These are phyloP conservation scores for Arabidopsis lyrata DNA, from an alignment of 441 rosid species.

Conservation along the genomic window DNA sequence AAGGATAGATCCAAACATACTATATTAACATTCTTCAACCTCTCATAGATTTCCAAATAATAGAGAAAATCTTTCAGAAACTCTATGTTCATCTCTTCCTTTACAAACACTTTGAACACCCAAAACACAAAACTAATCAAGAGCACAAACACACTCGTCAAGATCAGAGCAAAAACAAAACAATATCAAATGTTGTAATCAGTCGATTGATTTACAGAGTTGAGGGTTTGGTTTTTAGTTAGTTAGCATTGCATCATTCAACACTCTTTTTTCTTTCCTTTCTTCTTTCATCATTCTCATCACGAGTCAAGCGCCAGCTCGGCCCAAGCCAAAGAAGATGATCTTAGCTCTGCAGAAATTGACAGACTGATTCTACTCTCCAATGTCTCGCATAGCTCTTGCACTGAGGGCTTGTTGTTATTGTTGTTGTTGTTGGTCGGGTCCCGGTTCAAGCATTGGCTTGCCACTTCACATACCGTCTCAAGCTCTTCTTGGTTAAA, in stretches of 20 bases:
- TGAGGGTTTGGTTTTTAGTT: slow-evolving; percentile 35
- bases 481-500: slow-evolving; percentile 79
- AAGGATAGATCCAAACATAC: slow-evolving; percentile 12
- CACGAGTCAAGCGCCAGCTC: slow-evolving; percentile 89
- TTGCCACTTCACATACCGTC: slow-evolving; percentile 79
- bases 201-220: slow-evolving; percentile 43
- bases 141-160: slow-evolving; percentile 38
- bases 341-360: slow-evolving; percentile 72
- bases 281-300: slow-evolving; percentile 17
- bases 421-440: slow-evolving; percentile 49
- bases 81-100: slow-evolving; percentile 39
- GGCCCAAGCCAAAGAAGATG: slow-evolving; percentile 97
- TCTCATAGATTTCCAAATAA: slow-evolving; percentile 24
- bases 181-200: slow-evolving; percentile 33
- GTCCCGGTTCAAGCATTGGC: slow-evolving; percentile 67
- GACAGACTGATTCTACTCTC: slow-evolving; percentile 85
- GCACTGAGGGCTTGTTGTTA: slow-evolving; percentile 66
- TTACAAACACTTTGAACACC: slow-evolving; percentile 36
- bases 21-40: slow-evolving; percentile 5
- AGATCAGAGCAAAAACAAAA: slow-evolving; percentile 22
- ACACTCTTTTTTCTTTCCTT: not conserved
- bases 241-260: slow-evolving; percentile 39
- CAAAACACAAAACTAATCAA: slow-evolving; percentile 28
- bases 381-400: slow-evolving; percentile 61
- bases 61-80: slow-evolving; percentile 31